These are phyloP conservation scores for Dunaliella primolecta DNA, from an alignment of 139 green algal genomes.

Conservation along the genomic window DNA sequence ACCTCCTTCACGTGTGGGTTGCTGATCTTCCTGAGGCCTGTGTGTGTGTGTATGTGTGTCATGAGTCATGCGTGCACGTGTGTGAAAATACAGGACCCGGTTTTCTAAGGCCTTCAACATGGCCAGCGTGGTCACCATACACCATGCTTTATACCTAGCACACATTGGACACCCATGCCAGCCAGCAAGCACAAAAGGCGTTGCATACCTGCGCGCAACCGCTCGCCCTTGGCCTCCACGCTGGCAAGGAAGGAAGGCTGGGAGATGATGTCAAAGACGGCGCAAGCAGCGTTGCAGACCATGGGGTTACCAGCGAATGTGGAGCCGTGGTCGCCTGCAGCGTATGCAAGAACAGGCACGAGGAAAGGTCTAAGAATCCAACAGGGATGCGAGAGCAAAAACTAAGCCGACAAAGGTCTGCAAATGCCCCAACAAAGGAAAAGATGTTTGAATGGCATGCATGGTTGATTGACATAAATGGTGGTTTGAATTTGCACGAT, in stretches of 20 bases:
- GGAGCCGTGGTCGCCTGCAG: conserved; percentile 90
- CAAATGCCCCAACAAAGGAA: no score
- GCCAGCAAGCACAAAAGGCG: no score
- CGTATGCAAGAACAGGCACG: neutral
- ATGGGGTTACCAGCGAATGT: conserved; percentile 97
- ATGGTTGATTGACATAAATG: no score
- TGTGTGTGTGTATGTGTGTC: conserved; percentile 1
- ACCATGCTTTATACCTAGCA: no score
- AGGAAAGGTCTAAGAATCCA: neutral
- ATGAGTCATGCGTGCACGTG: conserved; percentile 1
- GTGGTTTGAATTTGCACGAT: no score
- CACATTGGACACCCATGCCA: no score
- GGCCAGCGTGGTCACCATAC: no score
- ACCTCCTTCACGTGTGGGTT: conserved; percentile 89
- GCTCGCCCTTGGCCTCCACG: conserved; percentile 78
- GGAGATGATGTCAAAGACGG: conserved; percentile 78
- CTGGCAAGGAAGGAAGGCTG: conserved; percentile 79
- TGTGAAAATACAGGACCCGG: neutral
- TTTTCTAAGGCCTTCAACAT: no score
- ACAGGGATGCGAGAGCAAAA: neutral
- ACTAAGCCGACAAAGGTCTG: no score
- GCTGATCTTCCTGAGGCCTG: conserved; percentile 46
- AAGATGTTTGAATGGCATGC: no score
- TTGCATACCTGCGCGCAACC: conserved; percentile 62
- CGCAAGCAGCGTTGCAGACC: conserved; percentile 77